Evolutionary conservation across 2,329 filamentous ascomycete species (phyloP).

Genomic region (Venturia aucupariae): DNA sequence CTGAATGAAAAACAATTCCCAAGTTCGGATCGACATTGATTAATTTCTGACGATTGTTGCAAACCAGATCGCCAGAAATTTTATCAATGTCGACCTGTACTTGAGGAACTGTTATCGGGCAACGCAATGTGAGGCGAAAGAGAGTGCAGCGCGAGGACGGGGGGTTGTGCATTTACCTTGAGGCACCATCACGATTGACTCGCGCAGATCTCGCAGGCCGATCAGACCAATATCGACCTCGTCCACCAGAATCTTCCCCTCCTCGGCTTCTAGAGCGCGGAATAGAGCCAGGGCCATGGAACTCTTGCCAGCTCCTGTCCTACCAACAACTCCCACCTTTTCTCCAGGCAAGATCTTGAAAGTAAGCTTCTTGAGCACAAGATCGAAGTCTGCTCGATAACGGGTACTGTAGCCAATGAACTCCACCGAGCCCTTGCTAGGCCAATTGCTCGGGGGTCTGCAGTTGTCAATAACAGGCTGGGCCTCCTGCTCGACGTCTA

Average conservation of each 20-base stretch:
- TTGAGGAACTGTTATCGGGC: not conserved
- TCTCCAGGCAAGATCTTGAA: constrained; percentile 81
- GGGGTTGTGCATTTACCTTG: constrained; percentile 42
- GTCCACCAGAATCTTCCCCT: constrained; percentile 83
- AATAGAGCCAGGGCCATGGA: constrained; percentile 89
- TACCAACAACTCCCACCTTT: constrained; percentile 92
- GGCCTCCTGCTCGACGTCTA: constrained; percentile 93
- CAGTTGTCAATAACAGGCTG: constrained; percentile 66
- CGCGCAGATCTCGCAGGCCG: constrained; percentile 83
- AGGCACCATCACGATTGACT: constrained; percentile 93
- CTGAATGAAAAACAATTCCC: too few species aligned
- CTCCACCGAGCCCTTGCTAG: constrained; percentile 72
- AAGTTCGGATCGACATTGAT: too few species aligned
- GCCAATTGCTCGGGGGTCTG: constrained; percentile 73
- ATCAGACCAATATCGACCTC: constrained; percentile 83
- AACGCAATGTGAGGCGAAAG: too few species aligned
- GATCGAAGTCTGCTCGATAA: constrained; percentile 79
- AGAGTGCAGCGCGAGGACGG: too few species aligned
- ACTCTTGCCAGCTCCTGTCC: constrained; percentile 94
- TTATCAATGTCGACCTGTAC: not conserved
- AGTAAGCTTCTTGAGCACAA: constrained; percentile 71
- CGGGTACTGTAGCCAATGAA: constrained; percentile 84
- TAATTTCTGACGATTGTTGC: not conserved
- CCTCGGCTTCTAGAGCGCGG: constrained; percentile 83
- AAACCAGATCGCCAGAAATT: not conserved